Conservation (phyloP, 495 filamentous ascomycete genomes). For the Lasiosphaeria miniovina region DNA sequence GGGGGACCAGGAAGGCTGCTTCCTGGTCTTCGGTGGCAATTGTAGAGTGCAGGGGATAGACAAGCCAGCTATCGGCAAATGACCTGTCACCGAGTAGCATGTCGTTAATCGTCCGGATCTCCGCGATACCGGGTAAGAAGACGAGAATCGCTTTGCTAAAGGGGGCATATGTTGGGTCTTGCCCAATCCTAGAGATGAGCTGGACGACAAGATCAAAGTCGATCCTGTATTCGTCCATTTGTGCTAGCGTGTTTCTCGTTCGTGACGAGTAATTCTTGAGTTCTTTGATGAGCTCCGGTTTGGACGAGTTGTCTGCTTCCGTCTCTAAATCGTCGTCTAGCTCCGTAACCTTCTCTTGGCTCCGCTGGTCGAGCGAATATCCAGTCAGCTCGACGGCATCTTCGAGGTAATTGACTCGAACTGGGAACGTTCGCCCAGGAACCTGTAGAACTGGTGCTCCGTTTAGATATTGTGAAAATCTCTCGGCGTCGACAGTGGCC, state of each 20-base stretch:
- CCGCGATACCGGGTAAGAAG: conserved; percentile 92
- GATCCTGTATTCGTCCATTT: conserved; percentile 82
- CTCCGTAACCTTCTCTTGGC: conserved; percentile 45
- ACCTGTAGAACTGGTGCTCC: conserved; percentile 83
- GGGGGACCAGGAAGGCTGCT: conserved; percentile 81
- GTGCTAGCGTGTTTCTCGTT: conserved; percentile 67
- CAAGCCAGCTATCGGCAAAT: conserved; percentile 68
- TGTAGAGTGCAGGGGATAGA: conserved; percentile 86
- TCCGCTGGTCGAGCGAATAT: conserved; percentile 57
- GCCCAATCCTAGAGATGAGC: conserved; percentile 69
- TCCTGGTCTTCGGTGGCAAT: conserved; percentile 97
- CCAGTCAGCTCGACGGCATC: conserved; percentile 84
- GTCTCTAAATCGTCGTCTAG: conserved; percentile 57
- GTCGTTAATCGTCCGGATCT: conserved; percentile 85
- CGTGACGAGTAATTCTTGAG: conserved; percentile 70
- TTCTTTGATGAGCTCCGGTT: conserved; percentile 47
- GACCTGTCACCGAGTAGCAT: conserved; percentile 67
- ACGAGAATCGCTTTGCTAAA: conserved; percentile 90
- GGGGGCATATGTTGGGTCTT: conserved; percentile 54
- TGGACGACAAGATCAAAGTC: conserved; percentile 77
- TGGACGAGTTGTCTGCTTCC: conserved; percentile 43
- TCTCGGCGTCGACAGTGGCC: conserved; percentile 87
- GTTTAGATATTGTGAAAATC: conserved; percentile 82
- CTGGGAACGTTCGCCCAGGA: conserved; percentile 90
- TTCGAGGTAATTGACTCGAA: conserved; percentile 81